Percentiles rank a stretch among this genome's conserved stretches.
Evolutionary conservation across 2,329 filamentous ascomycete genomes (phyloP).

Genomic region (Xylariaceae sp.): DNA sequence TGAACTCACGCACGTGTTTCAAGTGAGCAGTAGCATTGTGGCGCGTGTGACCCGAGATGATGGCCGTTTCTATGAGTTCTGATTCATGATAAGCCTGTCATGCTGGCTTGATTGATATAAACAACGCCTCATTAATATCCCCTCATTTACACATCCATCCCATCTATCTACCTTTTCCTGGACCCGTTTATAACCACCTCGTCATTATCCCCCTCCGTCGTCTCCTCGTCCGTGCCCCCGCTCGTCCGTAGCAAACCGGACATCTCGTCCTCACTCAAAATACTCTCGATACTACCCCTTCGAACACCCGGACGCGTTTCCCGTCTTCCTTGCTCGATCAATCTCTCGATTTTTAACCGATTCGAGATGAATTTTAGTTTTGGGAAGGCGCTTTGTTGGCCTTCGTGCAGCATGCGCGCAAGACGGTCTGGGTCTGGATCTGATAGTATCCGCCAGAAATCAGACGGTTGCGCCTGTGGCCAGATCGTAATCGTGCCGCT

Average conservation of each 20-base stretch:
- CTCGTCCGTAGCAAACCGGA: slow-evolving; percentile 40
- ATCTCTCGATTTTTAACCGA: slow-evolving; percentile 72
- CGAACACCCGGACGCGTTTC: slow-evolving; percentile 47
- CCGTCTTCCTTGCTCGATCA: slow-evolving; percentile 50
- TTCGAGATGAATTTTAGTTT: slow-evolving; percentile 90
- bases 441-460: slow-evolving; percentile 80
- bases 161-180: slow-evolving; percentile 19
- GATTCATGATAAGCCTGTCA: no score
- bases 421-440: slow-evolving; percentile 73
- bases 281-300: slow-evolving; percentile 52
- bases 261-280: slow-evolving; percentile 57
- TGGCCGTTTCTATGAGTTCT: no score
- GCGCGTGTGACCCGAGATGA: no score
- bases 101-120: no score
- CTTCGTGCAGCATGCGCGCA: slow-evolving; percentile 83
- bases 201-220: slow-evolving; percentile 25
- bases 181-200: slow-evolving; percentile 28
- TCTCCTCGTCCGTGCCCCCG: slow-evolving; percentile 29
- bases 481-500: slow-evolving; percentile 93
- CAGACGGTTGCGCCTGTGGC: slow-evolving; percentile 72
- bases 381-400: slow-evolving; percentile 83
- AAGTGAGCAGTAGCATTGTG: no score
- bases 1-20: no score
- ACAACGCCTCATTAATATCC: no score
- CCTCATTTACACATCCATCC: slow-evolving; percentile 15